A percentile compares a stretch with the other conserved stretches of the same genome.
These are phyloP conservation scores for Tolypocladium album DNA, from an alignment of 2,329 filamentous ascomycete genomes.

Conservation along the genomic window DNA sequence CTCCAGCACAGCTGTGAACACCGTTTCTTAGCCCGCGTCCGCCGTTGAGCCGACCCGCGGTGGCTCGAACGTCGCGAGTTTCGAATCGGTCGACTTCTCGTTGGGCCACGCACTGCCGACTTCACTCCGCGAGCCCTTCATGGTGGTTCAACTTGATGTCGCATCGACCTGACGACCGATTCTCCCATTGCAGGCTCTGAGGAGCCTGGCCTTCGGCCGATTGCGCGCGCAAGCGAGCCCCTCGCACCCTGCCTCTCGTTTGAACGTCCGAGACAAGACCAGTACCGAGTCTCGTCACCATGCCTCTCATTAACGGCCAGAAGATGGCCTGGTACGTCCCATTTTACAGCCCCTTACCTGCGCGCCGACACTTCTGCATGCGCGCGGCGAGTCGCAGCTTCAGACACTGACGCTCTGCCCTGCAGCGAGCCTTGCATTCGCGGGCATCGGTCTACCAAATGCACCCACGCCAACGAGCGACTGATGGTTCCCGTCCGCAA, in stretches of 20 bases:
- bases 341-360: neutral
- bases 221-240: neutral
- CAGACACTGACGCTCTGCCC: neutral
- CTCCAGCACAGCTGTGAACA: neutral
- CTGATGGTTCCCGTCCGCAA: conserved; percentile 62
- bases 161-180: neutral
- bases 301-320: conserved; percentile 59
- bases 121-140: neutral
- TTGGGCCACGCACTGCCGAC: neutral
- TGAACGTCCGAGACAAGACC: neutral
- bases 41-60: neutral
- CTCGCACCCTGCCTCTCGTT: neutral
- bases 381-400: neutral
- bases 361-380: neutral
- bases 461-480: conserved; percentile 56
- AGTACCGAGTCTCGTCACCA: conserved; percentile 15
- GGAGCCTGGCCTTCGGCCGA: neutral
- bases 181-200: neutral
- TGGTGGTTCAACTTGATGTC: neutral
- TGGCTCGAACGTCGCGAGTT: neutral
- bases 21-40: neutral
- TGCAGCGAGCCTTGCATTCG: conserved; percentile 62
- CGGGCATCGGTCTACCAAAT: conserved; percentile 67
- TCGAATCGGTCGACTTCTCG: neutral
- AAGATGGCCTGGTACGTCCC: conserved; percentile 62